A percentile compares a stretch with the other conserved stretches of the same genome.
phyloP scores from a whole-genome alignment of 2,329 filamentous ascomycete genomes.

The Ophiognomonia clavigignenti-juglandacearum region DNA sequence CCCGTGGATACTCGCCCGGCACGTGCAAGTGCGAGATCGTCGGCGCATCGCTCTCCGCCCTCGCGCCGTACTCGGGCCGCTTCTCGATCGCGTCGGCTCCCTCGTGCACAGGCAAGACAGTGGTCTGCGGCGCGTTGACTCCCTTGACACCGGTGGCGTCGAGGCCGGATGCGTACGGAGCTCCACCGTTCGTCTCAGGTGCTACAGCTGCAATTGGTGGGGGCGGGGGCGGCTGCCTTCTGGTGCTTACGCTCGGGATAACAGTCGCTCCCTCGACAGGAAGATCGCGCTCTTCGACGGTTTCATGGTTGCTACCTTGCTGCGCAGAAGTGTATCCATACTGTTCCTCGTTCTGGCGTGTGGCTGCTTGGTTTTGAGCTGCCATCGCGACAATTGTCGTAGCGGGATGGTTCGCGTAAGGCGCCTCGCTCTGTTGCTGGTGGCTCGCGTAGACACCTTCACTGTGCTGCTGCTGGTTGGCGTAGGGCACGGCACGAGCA shows the following conservation, averaged over 20 bases:
- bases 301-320: conserved; percentile 1
- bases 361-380: background rate
- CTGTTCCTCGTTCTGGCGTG: background rate
- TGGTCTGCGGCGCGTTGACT: conserved; percentile 3
- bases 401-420: conserved; percentile 10
- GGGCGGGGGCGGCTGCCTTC: background rate
- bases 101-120: background rate
- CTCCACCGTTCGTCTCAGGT: background rate
- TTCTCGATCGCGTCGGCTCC: too few species aligned
- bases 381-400: background rate
- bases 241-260: background rate
- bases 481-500: too few species aligned
- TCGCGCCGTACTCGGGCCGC: conserved; percentile 10
- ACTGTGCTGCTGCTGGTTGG: background rate
- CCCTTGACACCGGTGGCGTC: conserved; percentile 2
- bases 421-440: background rate
- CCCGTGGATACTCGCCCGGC: conserved; percentile 59
- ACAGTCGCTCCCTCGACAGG: background rate
- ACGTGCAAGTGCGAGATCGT: conserved; percentile 64
- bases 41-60: conserved; percentile 12
- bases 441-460: background rate
- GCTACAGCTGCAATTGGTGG: background rate
- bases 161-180: background rate
- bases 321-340: too few species aligned
- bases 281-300: background rate